Evolutionary conservation across 306 rosid genomes (phyloP).

Genomic region (Trifolium repens): DNA sequence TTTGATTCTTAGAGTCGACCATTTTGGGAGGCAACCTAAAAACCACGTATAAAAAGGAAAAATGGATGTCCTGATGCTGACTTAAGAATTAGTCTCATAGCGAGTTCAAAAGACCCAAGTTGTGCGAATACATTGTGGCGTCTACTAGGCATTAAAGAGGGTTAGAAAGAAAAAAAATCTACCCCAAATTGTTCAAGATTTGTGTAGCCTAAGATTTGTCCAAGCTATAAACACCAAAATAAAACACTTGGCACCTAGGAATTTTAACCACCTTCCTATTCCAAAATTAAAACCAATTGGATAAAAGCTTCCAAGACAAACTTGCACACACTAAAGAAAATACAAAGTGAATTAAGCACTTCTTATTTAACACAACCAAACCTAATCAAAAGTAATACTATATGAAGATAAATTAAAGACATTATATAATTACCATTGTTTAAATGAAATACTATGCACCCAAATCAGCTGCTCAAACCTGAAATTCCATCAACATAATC

Average conservation of each 20-base stretch:
- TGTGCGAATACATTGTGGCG: neutral
- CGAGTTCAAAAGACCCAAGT: no score
- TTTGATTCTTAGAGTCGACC: neutral
- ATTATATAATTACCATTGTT: conserved; percentile 57
- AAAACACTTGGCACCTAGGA: conserved; percentile 5
- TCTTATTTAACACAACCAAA: conserved; percentile 17
- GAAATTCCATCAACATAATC: conserved; percentile 49
- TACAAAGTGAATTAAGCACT: conserved; percentile 14
- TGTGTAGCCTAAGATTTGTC: neutral
- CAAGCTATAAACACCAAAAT: neutral
- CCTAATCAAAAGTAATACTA: conserved; percentile 34
- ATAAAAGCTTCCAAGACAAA: conserved; percentile 12
- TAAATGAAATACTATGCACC: conserved; percentile 37
- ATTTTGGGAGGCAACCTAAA: neutral
- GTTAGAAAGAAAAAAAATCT: neutral
- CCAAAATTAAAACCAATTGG: neutral
- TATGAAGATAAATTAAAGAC: neutral
- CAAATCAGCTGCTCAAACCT: conserved; percentile 55
- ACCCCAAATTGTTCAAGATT: neutral
- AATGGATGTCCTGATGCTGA: no score
- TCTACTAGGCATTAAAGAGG: neutral
- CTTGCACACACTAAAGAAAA: neutral
- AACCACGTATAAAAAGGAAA: no score
- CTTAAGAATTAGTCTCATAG: neutral
- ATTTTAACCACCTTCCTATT: neutral